Conservation (phyloP, 352 stramenopile species). For the Phytophthora ohioensis region DNA sequence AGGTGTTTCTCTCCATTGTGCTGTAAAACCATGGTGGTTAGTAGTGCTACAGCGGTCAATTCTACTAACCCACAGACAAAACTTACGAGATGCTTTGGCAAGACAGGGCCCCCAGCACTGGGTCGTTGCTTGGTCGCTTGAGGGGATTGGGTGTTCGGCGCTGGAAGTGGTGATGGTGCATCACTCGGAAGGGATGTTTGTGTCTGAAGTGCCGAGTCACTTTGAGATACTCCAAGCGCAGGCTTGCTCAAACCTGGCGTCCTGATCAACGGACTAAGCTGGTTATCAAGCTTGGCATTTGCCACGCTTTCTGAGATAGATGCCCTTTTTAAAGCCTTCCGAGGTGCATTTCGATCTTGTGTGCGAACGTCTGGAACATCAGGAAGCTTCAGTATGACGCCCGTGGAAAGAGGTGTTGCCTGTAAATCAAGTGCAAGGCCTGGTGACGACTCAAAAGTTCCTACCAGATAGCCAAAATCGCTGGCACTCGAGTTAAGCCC, state of each 20-base stretch:
- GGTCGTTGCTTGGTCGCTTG: not conserved
- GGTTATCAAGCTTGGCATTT: conserved; percentile 15
- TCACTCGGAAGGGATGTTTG: not conserved
- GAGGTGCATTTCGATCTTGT: not conserved
- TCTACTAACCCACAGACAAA: not conserved
- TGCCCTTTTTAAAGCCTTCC: conserved; percentile 1
- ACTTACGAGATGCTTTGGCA: conserved; percentile 43
- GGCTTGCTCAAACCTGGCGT: conserved; percentile 1
- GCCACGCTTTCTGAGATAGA: conserved; percentile 19
- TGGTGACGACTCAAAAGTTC: conserved; percentile 53
- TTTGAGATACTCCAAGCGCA: conserved; percentile 7
- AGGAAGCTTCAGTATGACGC: conserved; percentile 47
- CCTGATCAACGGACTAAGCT: conserved; percentile 10
- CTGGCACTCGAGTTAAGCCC: not conserved
- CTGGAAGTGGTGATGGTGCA: not conserved
- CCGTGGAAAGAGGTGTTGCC: conserved; percentile 54
- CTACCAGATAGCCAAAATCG: conserved; percentile 46
- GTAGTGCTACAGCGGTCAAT: not conserved
- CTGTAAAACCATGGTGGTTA: conserved; percentile 22
- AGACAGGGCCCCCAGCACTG: conserved; percentile 19
- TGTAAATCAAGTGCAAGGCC: conserved; percentile 52
- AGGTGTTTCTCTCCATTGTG: conserved; percentile 41
- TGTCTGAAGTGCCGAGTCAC: conserved; percentile 22
- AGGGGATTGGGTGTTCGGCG: not conserved
- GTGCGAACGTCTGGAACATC: not conserved